Conservation (phyloP, 2,329 filamentous ascomycete species). For the Chrysoporthe austroafricana region DNA sequence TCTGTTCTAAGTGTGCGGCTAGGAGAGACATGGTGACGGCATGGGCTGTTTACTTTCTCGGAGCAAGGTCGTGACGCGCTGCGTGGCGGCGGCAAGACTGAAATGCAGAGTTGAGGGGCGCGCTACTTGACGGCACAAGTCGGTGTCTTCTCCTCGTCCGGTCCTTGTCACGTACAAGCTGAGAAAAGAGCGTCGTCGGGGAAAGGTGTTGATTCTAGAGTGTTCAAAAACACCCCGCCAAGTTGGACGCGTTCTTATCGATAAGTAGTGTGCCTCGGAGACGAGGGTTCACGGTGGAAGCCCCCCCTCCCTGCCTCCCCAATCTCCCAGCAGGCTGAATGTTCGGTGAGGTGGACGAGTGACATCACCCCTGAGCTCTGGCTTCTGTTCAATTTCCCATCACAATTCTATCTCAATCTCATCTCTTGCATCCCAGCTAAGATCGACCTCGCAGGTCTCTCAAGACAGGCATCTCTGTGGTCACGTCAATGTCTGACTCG, state of each 20-base stretch:
- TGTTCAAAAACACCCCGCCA: neutral
- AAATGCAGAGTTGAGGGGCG: too few relatives aligned
- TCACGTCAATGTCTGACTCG: neutral
- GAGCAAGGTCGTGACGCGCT: neutral
- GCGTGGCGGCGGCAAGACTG: neutral
- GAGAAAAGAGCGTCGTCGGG: neutral
- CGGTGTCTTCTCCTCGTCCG: neutral
- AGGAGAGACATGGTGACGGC: conserved; percentile 66
- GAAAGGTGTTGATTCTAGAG: neutral
- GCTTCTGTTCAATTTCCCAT: conserved; percentile 9
- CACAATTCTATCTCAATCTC: conserved; percentile 18
- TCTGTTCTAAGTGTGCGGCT: conserved; percentile 74
- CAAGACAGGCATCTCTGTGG: neutral
- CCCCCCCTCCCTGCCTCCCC: too few relatives aligned
- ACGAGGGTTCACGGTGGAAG: neutral
- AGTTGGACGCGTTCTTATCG: neutral
- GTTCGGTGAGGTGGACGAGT: conserved; percentile 6
- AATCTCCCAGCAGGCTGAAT: neutral
- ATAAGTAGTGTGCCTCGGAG: neutral
- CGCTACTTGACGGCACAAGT: neutral
- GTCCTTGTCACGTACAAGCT: neutral
- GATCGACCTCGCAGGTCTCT: neutral
- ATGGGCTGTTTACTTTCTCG: conserved; percentile 18
- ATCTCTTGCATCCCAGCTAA: conserved; percentile 1
- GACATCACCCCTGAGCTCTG: conserved; percentile 2